phyloP scores from a whole-genome alignment of 2,329 filamentous ascomycete species.

The Aspergillus tanneri region DNA sequence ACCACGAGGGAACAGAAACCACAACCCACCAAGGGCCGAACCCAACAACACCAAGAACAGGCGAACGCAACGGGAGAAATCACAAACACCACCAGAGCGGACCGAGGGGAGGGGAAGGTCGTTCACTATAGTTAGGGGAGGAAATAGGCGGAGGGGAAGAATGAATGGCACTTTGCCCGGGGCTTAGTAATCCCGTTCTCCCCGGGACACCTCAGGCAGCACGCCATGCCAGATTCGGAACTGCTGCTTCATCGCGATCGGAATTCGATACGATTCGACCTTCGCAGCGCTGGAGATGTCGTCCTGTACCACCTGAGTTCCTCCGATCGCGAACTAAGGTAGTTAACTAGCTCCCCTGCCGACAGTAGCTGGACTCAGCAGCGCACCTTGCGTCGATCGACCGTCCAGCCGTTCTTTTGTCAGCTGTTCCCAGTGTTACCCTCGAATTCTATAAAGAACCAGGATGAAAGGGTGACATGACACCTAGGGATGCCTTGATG shows the following conservation, averaged over 20 bases:
- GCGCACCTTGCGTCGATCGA: background rate
- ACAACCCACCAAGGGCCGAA: background rate
- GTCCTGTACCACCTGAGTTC: background rate
- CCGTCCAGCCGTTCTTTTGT: background rate
- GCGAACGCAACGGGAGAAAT: background rate
- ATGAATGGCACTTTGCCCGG: slow-evolving; percentile 1
- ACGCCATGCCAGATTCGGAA: too few relatives aligned
- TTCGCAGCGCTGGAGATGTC: too few relatives aligned
- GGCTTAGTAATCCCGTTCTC: too few relatives aligned
- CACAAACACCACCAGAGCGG: background rate
- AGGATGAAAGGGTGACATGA: background rate
- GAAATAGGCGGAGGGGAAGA: slow-evolving; percentile 12
- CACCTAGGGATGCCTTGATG: too few relatives aligned
- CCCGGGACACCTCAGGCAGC: too few relatives aligned
- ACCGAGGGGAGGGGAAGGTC: slow-evolving; percentile 1
- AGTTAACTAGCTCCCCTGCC: background rate
- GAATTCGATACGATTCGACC: too few relatives aligned
- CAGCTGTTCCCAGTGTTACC: background rate
- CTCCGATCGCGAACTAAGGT: background rate
- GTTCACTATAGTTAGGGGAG: slow-evolving; percentile 9
- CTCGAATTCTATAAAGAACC: background rate
- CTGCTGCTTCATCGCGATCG: too few relatives aligned
- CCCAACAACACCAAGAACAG: background rate
- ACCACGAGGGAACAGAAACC: background rate
- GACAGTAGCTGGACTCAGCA: background rate